Evolutionary conservation across 495 filamentous ascomycete species (phyloP), one percentile per base, ranked within the genome.

Genomic region (Parmelia sp.): DNA sequence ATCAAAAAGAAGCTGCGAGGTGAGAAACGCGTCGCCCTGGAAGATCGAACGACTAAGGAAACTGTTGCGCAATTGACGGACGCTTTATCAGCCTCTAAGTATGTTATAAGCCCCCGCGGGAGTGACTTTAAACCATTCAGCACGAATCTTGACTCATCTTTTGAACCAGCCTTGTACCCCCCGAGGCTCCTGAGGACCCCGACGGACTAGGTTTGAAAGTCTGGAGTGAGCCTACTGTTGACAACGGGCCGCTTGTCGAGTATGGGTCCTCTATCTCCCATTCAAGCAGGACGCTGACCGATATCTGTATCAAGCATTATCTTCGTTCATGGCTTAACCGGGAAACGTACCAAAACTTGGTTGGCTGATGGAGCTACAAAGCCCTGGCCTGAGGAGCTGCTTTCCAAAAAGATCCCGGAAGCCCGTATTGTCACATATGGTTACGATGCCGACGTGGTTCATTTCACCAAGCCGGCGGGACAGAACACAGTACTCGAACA

Each of bases 281-380:
- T 1, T 47, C 4, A 47, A 25, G 21, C 12, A 8, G 10, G 3
- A 25, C 3, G n/a, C n/a, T 25, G 0, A 11, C 12, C 25, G 9
- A 47, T 8, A 1, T 10, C 0, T 47, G n/a, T 47, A 47, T 47
- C 44, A 47, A 61, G 58, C 36, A 74, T 76, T 47, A 62, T 63
- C 59, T 76, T 76, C 64, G 62, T 75, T 55, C 73, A 75, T 56
- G 74, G 74, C 14, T 62, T 76, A 36, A 73, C 66, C 8, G 74
- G 72, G 4, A 61, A 73, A 42, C 65, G 66, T 37, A 64, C 72
- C 2, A 66, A 45, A 17, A 75, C 74, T 27, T 76, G 72, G 74
- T 70, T 65, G 15, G 65, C 65, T 35, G 19, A 53, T 25, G 65
- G 66, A 23, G 61, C 66, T 21, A 35, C 57, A 25, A 39, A 7